phyloP scores from a whole-genome alignment of 192 early-diverging fungal genomes.

The Backusella macrospora region DNA sequence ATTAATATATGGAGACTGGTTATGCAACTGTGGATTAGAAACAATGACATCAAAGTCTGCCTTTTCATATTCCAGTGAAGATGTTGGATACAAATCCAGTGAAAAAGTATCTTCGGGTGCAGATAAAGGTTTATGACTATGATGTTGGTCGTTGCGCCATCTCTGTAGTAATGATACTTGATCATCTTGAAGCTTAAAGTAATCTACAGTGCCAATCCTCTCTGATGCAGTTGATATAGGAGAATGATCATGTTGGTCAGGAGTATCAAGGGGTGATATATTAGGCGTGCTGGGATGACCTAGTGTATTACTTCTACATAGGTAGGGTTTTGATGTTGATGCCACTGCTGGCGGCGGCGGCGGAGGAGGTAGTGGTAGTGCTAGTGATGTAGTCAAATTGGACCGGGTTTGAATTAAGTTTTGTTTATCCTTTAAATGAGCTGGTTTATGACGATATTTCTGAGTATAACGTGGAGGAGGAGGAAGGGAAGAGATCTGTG shows the following conservation, averaged over 20 bases:
- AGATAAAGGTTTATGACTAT: too few species aligned
- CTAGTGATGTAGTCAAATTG: slow-evolving; percentile 17
- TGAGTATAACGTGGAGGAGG: background rate
- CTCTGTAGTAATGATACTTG: too few species aligned
- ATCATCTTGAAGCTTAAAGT: background rate
- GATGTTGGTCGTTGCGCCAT: too few species aligned
- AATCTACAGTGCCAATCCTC: background rate
- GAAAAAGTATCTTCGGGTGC: too few species aligned
- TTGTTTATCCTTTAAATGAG: slow-evolving; percentile 4
- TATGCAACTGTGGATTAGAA: too few species aligned
- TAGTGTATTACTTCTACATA: slow-evolving; percentile 16
- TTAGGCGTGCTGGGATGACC: background rate
- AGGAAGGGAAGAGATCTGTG: background rate
- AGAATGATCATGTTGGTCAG: background rate
- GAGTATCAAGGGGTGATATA: background rate
- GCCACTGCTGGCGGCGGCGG: too few species aligned
- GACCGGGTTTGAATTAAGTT: slow-evolving; percentile 14
- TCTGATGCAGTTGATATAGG: background rate
- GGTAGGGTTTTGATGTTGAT: background rate
- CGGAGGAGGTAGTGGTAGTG: slow-evolving; percentile 14
- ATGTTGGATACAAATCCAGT: too few species aligned
- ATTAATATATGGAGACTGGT: too few species aligned
- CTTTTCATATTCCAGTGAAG: too few species aligned
- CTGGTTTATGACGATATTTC: background rate
- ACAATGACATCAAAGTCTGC: too few species aligned